Evolutionary conservation across 2,329 filamentous ascomycete species (phyloP).

Genomic region (Metarhizium humberi): DNA sequence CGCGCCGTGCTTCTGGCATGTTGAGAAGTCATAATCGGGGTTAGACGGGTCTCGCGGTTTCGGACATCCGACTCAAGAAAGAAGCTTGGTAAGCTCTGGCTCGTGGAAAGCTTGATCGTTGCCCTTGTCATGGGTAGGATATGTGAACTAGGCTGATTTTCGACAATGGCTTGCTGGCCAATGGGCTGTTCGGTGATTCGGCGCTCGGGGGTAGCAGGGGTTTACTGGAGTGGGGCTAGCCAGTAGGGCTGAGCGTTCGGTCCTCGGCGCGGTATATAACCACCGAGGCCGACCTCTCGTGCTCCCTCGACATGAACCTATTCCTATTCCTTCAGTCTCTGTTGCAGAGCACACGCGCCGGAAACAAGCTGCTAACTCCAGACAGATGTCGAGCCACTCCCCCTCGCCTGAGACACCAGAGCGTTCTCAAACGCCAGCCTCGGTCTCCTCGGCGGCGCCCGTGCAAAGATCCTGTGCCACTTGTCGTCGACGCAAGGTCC

Average conservation of each 20-base stretch:
- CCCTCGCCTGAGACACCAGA: slow-evolving; percentile 1
- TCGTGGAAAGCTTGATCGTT: background rate
- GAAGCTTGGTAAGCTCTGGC: background rate
- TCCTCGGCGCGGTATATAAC: background rate
- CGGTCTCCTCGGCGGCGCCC: background rate
- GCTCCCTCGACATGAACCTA: background rate
- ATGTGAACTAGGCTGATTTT: background rate
- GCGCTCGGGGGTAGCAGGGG: background rate
- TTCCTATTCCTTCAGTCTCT: background rate
- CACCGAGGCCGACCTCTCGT: background rate
- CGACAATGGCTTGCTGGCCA: too few species aligned
- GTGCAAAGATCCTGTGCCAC: slow-evolving; percentile 27
- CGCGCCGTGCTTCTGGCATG: background rate
- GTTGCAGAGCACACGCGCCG: background rate
- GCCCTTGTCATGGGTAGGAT: background rate
- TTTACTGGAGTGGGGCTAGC: background rate
- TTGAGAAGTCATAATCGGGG: background rate
- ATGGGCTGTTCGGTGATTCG: background rate
- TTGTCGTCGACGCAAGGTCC: slow-evolving; percentile 49
- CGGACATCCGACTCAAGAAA: background rate
- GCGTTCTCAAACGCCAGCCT: background rate
- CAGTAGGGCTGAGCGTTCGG: background rate
- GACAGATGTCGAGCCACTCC: background rate
- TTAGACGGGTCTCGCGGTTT: background rate
- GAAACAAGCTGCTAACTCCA: background rate